Base-by-base conservation (phyloP, 371 early-diverging fungal species). In the Globomyces sp. region DNA sequence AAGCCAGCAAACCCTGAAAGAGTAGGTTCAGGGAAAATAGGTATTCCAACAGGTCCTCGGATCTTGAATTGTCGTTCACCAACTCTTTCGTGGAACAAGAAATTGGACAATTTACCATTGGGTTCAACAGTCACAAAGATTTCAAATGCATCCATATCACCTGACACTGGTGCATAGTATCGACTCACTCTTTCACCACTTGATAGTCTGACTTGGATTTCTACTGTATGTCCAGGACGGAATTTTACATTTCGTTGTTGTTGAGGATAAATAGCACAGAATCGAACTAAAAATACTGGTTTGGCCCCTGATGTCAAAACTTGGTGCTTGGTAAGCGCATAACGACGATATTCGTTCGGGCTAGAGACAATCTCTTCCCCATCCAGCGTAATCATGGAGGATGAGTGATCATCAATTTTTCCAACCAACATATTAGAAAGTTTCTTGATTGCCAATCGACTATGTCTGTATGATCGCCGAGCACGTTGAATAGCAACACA, bases 21-120 rank as follows among this genome's bases (percentile, higher is more conserved):
- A 60, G 9, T 50, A 57, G 4, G 79, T 71, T 51, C 64, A 4
- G 8, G 74, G 59, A 9, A 68, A 11, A 34, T 37, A 8, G 71
- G 63, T 13, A 57, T 61, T n/a, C 80, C 80, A 65, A 78, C 76
- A 36, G 80, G 78, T 24, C 80, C 80, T 11, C 80, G 65, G 43
- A 80, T 72, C 70, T 76, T 74, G 62, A 78, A 60, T 62, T 80
- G 80, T 2, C 73, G 47, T 48, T 77, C 75, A 1, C 74, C 78
- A 9, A 68, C 67, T 45, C 65, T 64, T 47, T 71, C 70, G 24
- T 48, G 44, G 37, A 50, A n/a, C 24, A 74, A 62, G 60, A 4
- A 73, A 3, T 48, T 51, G 0, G 60, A 58, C 43, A 71, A 37
- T 4, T n/a, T 57, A 13, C 74, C 75, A 36, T 55, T 44, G 3